Conservation (phyloP, 768 basidiomycete genomes). For the Leccinum subtestaceum region DNA sequence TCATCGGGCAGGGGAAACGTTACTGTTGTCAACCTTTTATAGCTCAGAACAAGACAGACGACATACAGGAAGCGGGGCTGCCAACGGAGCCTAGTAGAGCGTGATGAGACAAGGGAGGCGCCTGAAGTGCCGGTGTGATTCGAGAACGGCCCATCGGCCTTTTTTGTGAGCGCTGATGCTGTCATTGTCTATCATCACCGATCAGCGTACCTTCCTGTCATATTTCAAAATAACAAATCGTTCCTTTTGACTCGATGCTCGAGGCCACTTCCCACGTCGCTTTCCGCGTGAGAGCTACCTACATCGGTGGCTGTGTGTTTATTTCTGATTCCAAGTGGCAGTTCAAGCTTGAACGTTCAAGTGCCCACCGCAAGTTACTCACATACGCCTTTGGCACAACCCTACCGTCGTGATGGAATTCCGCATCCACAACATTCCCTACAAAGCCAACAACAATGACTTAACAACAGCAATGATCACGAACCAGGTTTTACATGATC, state of each 20-base stretch:
- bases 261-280: not conserved
- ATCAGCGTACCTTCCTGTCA: constrained; percentile 3
- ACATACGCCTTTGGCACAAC: no score
- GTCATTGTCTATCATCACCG: not conserved
- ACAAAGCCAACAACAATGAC: constrained; percentile 48
- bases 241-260: not conserved
- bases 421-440: constrained; percentile 31
- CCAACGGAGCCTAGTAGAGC: constrained; percentile 29
- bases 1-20: constrained; percentile 5
- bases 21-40: constrained; percentile 23
- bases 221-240: not conserved
- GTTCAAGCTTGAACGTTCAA: no score
- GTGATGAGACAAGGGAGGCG: constrained; percentile 15
- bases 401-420: constrained; percentile 34
- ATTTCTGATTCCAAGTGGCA: not conserved
- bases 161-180: constrained; percentile 31
- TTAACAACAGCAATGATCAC: constrained; percentile 45
- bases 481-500: constrained; percentile 45
- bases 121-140: constrained; percentile 16
- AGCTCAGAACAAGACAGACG: constrained; percentile 8
- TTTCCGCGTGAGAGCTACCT: not conserved
- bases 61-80: constrained; percentile 20
- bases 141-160: constrained; percentile 22
- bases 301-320: not conserved
- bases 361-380: no score